Conservation (phyloP, 2,329 filamentous ascomycete genomes). For the Magnaporthiopsis incrustans region DNA sequence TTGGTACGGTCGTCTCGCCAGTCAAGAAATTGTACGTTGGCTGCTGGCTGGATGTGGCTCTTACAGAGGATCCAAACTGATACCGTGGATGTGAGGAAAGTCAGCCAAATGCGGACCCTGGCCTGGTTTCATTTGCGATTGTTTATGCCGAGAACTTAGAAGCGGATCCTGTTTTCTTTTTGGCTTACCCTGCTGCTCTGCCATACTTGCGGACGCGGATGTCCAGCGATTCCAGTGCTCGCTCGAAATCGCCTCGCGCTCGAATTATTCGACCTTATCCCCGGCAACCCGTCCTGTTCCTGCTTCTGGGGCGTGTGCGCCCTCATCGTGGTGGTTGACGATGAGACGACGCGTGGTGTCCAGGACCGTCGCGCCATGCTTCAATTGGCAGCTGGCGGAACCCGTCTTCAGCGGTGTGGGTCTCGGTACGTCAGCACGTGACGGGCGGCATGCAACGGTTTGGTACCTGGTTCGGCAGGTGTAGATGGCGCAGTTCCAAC, state of each 20-base stretch:
- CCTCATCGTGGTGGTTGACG: conserved; percentile 11
- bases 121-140: neutral
- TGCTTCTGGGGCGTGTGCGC: conserved; percentile 18
- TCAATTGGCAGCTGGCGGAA: neutral
- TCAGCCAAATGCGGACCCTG: neutral
- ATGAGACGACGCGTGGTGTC: conserved; percentile 5
- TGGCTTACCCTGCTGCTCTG: conserved; percentile 21
- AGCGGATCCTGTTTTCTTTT: neutral
- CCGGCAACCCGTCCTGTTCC: conserved; percentile 16
- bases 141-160: neutral
- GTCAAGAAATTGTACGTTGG: conserved; percentile 31
- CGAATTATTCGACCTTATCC: conserved; percentile 16
- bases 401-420: neutral
- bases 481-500: neutral
- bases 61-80: conserved; percentile 19
- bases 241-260: conserved; percentile 18
- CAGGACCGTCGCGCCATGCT: neutral
- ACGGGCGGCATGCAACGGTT: neutral
- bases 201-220: conserved; percentile 19
- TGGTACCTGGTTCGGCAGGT: too few relatives aligned
- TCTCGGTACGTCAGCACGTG: neutral
- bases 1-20: conserved; percentile 19
- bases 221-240: conserved; percentile 17
- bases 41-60: conserved; percentile 18
- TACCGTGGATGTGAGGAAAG: neutral